Conservation (phyloP, 2,329 filamentous ascomycete genomes). For the Dryadomyces sulphureus region DNA sequence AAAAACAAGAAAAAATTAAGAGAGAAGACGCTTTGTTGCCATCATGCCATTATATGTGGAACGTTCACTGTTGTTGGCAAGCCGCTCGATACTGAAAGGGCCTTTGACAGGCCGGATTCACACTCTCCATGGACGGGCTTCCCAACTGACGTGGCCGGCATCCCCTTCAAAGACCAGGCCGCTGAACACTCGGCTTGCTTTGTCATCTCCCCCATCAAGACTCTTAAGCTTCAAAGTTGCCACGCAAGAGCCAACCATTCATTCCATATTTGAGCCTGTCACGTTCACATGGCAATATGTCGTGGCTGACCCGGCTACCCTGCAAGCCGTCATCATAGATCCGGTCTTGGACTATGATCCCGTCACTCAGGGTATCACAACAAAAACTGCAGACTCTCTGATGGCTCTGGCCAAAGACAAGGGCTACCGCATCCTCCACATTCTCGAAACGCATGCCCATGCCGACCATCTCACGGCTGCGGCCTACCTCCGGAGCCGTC, state of each 20-base stretch:
- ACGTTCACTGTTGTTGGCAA: too few species aligned
- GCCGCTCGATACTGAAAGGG: too few species aligned
- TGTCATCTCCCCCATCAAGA: too few species aligned
- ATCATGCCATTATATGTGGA: too few species aligned
- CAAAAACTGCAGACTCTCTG: slow-evolving; percentile 35
- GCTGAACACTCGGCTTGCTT: too few species aligned
- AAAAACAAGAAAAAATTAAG: too few species aligned
- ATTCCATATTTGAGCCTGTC: slow-evolving; percentile 22
- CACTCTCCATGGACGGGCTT: too few species aligned
- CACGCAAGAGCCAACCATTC: slow-evolving; percentile 19
- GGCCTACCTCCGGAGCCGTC: slow-evolving; percentile 35
- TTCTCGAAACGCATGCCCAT: slow-evolving; percentile 49
- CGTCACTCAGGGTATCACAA: slow-evolving; percentile 25
- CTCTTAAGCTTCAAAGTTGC: neutral
- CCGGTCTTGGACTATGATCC: slow-evolving; percentile 44
- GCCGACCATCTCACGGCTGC: slow-evolving; percentile 47
- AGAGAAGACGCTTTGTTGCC: too few species aligned
- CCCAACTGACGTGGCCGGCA: too few species aligned
- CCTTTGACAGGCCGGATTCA: too few species aligned
- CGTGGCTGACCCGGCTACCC: slow-evolving; percentile 36
- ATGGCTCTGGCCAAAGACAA: slow-evolving; percentile 27
- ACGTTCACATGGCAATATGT: slow-evolving; percentile 47
- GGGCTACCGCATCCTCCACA: slow-evolving; percentile 31
- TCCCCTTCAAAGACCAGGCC: too few species aligned
- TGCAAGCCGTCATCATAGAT: slow-evolving; percentile 42